Evolutionary conservation across 2,329 filamentous ascomycete genomes (phyloP).

Genomic region (Chaetomium strumarium): DNA sequence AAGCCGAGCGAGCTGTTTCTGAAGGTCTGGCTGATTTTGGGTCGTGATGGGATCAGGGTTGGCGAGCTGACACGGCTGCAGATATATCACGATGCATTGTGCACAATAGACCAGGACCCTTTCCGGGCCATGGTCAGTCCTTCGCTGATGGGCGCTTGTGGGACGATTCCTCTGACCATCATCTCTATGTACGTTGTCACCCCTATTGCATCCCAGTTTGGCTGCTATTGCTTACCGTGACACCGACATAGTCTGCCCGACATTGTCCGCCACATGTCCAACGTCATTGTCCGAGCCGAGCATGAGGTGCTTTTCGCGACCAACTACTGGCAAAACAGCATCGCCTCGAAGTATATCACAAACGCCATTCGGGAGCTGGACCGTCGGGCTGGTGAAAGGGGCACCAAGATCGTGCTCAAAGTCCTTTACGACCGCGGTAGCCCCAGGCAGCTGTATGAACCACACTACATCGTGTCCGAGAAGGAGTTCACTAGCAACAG

Average conservation of each 20-base stretch:
- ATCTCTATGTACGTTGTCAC: constrained; percentile 47
- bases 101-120: constrained; percentile 47
- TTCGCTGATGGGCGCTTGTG: constrained; percentile 47
- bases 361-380: constrained; percentile 66
- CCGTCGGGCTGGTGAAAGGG: constrained; percentile 52
- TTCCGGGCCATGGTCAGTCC: constrained; percentile 47
- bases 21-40: constrained; percentile 34
- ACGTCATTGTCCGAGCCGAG: constrained; percentile 66
- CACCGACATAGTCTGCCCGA: constrained; percentile 49
- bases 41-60: background rate
- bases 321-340: constrained; percentile 68
- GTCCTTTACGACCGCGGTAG: constrained; percentile 70
- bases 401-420: constrained; percentile 58
- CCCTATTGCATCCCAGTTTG: background rate
- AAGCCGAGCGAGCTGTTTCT: constrained; percentile 64
- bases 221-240: background rate
- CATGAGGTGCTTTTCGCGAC: constrained; percentile 69
- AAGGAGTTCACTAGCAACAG: constrained; percentile 52
- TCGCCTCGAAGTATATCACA: constrained; percentile 61
- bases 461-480: constrained; percentile 55
- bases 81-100: constrained; percentile 61
- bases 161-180: constrained; percentile 62
- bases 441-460: constrained; percentile 57
- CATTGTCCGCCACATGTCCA: constrained; percentile 67
- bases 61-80: constrained; percentile 24